Base-by-base conservation (phyloP, 2,329 filamentous ascomycete species). In the Atkinsonella hypoxylon region DNA sequence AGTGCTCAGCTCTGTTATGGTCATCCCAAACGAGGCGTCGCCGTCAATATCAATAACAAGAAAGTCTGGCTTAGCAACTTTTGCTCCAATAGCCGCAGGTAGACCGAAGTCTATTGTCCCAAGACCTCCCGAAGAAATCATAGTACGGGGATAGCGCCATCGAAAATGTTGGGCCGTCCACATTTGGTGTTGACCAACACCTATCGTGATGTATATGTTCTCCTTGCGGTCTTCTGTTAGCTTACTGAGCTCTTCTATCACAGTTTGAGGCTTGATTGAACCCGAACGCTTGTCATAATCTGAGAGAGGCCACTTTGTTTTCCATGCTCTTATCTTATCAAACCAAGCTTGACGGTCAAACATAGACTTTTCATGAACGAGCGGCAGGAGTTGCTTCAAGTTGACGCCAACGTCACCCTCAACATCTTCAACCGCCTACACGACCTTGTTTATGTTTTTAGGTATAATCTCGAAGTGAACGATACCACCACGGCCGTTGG, bases 361-460 rank as follows among this genome's bases (percentile, higher is more conserved):
- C 69, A 81, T 79, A 1, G 34, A 36, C 32, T 78, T 67, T 55
- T 78, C 79, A 26, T 73, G 57, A 48, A 87, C 69, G 20, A 96
- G 70, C 49, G 90, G 90, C 36, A 97, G 62, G 48, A 97, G 82
- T 32, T 79, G 70, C 46, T 75, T 75, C 32, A 97, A 74, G 68
- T 95, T 97, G 20, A 82, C 72, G 2, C 83, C 82, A 36, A 95
- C 88, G 63, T 97, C 91, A 53, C 93, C 93, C 70, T 95, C 90
- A 17, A 97, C 84, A 45, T 91, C 91, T 71, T 96, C 89, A 40
- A 87, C 96, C 8, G 91, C 89, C 71, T 97, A 89, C 13, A 98
- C 86, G 41, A 97, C 90, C 79, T 97, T 98, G 82, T 97, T 97
- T 73, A 97, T 97, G 75, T 98, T 97, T 83, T 98, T 98, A 61